A percentile compares a stretch with the other conserved stretches of the same genome.
These are phyloP conservation scores for Kodamaea derodonti DNA, from an alignment of 1,139 yeast genomes.

Conservation along the genomic window DNA sequence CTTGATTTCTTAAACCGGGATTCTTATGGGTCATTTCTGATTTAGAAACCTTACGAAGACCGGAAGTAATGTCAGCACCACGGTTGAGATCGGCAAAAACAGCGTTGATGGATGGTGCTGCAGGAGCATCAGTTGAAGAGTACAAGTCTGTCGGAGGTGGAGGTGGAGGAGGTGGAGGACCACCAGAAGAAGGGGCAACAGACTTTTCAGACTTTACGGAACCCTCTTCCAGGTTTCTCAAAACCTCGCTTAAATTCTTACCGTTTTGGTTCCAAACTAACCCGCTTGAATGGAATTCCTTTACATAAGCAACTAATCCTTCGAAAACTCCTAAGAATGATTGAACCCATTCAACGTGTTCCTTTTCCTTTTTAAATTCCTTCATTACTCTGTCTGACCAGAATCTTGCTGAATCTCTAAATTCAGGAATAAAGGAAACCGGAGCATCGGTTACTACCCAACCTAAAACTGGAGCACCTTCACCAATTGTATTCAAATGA, in stretches of 20 bases:
- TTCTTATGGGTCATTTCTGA: slow-evolving; percentile 94
- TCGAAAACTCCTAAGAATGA: slow-evolving; percentile 60
- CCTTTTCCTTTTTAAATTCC: slow-evolving; percentile 65
- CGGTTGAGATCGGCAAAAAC: slow-evolving; percentile 88
- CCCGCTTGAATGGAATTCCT: slow-evolving; percentile 78
- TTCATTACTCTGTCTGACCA: slow-evolving; percentile 90
- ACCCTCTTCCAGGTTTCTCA: slow-evolving; percentile 13
- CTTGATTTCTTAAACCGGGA: slow-evolving; percentile 66
- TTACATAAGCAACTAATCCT: slow-evolving; percentile 66
- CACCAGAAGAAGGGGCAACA: slow-evolving; percentile 21
- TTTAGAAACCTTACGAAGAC: slow-evolving; percentile 86
- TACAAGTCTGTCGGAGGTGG: slow-evolving; percentile 72
- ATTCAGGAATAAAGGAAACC: slow-evolving; percentile 70
- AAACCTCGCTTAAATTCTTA: slow-evolving; percentile 40
- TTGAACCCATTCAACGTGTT: slow-evolving; percentile 79
- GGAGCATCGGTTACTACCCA: slow-evolving; percentile 83
- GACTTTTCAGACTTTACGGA: slow-evolving; percentile 16
- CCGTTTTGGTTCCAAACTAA: slow-evolving; percentile 61
- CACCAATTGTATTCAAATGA: slow-evolving; percentile 79
- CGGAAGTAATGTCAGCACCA: slow-evolving; percentile 81
- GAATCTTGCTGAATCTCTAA: slow-evolving; percentile 87
- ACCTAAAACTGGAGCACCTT: slow-evolving; percentile 85
- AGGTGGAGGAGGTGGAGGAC: slow-evolving; percentile 48
- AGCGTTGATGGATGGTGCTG: slow-evolving; percentile 59
- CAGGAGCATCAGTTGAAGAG: slow-evolving; percentile 22